Conservation (phyloP, 768 basidiomycete species). For the Pluteus cervinus region DNA sequence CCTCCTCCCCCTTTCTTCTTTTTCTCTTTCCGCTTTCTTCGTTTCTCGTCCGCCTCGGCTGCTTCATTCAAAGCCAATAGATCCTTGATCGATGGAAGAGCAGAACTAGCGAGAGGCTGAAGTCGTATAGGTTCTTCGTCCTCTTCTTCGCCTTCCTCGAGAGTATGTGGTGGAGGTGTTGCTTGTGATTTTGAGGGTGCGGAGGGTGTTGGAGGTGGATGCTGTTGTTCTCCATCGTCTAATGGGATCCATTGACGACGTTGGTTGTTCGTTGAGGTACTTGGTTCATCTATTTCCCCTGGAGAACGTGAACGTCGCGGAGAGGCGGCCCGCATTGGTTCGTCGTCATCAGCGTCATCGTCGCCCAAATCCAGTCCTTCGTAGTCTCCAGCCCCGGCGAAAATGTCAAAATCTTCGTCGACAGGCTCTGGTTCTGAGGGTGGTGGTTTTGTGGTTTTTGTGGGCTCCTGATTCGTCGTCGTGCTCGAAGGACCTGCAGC, state of each 20-base stretch:
- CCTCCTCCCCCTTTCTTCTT: slow-evolving; percentile 40
- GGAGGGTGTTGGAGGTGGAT: slow-evolving; percentile 10
- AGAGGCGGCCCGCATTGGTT: background rate
- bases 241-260: slow-evolving; percentile 48
- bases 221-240: slow-evolving; percentile 27
- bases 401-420: slow-evolving; percentile 77
- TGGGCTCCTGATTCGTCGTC: slow-evolving; percentile 5
- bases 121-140: slow-evolving; percentile 49
- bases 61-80: slow-evolving; percentile 75
- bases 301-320: background rate
- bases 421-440: slow-evolving; percentile 30
- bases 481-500: too few species aligned
- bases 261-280: slow-evolving; percentile 23
- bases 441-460: slow-evolving; percentile 13
- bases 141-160: slow-evolving; percentile 35
- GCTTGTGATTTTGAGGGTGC: slow-evolving; percentile 8
- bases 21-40: slow-evolving; percentile 73
- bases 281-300: slow-evolving; percentile 7
- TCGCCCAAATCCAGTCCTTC: slow-evolving; percentile 56
- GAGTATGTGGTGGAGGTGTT: slow-evolving; percentile 12
- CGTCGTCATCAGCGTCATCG: slow-evolving; percentile 37
- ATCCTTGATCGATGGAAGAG: slow-evolving; percentile 76
- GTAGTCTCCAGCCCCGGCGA: slow-evolving; percentile 82
- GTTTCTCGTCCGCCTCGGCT: slow-evolving; percentile 57
- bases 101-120: slow-evolving; percentile 72